phyloP scores from a whole-genome alignment of 805 yeast species.

The Wickerhamomyces chaumierensis region DNA sequence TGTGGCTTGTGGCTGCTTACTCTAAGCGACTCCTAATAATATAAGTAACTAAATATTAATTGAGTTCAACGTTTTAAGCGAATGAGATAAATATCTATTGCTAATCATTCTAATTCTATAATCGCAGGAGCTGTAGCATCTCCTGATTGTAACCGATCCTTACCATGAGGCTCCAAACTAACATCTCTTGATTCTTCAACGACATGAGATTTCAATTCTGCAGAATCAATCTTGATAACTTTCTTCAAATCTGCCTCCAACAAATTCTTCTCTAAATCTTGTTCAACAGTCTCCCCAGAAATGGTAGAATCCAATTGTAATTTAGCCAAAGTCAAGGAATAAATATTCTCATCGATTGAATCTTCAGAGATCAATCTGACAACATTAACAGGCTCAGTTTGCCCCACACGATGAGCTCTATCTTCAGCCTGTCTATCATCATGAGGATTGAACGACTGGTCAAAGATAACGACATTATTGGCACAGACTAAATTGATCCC shows the following conservation, averaged over 20 bases:
- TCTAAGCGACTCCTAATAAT: too few species aligned
- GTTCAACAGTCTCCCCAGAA: conserved; percentile 21
- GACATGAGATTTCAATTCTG: neutral
- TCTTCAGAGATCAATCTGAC: conserved; percentile 58
- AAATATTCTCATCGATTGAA: conserved; percentile 84
- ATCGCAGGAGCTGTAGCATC: neutral
- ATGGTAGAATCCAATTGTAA: conserved; percentile 59
- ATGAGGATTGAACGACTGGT: conserved; percentile 94
- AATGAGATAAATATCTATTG: too few species aligned
- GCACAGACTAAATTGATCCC: conserved; percentile 97
- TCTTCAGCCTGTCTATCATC: conserved; percentile 99
- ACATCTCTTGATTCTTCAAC: neutral
- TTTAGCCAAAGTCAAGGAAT: conserved; percentile 79
- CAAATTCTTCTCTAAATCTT: conserved; percentile 7
- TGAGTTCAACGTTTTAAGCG: too few species aligned
- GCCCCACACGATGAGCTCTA: conserved; percentile 97
- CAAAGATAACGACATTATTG: conserved; percentile 81
- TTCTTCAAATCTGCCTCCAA: neutral
- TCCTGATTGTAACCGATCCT: neutral
- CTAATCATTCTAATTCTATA: conserved; percentile 3
- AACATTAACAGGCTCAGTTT: conserved; percentile 72
- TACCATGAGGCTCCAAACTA: neutral
- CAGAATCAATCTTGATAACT: neutral
- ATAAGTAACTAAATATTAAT: too few species aligned
- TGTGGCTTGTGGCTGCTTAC: too few species aligned